phyloP scores from a whole-genome alignment of 179 eudicot species.

The Silene coronaria region DNA sequence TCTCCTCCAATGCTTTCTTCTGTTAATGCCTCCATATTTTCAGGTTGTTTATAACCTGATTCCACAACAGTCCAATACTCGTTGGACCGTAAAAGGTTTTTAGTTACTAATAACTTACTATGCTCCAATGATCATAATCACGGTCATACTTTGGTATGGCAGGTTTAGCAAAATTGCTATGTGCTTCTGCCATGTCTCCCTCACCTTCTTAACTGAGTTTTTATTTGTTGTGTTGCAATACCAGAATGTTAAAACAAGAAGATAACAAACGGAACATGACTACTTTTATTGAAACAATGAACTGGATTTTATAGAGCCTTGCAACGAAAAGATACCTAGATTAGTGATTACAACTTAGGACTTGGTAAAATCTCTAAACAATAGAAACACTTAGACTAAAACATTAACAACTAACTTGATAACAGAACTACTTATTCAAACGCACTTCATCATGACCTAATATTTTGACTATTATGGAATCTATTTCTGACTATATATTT shows the following conservation, averaged over 20 bases:
- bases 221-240: background rate
- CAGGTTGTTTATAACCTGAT: background rate
- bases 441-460: too few species aligned
- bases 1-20: background rate
- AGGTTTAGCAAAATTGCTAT: too few species aligned
- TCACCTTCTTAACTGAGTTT: too few species aligned
- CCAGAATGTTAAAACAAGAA: background rate
- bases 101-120: too few species aligned
- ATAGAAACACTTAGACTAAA: background rate
- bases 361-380: background rate
- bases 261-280: too few species aligned
- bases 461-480: too few species aligned
- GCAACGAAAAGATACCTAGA: background rate
- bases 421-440: background rate
- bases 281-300: too few species aligned
- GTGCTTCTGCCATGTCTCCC: too few species aligned
- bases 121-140: conserved; percentile 14
- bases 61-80: background rate
- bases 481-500: too few species aligned
- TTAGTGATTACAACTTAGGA: background rate
- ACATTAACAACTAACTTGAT: background rate
- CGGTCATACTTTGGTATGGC: background rate
- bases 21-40: background rate
- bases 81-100: conserved; percentile 6
- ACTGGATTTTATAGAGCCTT: background rate